These are phyloP conservation scores for Hypoxylon sp. DNA, from an alignment of 2,329 filamentous ascomycete genomes.

Conservation along the genomic window DNA sequence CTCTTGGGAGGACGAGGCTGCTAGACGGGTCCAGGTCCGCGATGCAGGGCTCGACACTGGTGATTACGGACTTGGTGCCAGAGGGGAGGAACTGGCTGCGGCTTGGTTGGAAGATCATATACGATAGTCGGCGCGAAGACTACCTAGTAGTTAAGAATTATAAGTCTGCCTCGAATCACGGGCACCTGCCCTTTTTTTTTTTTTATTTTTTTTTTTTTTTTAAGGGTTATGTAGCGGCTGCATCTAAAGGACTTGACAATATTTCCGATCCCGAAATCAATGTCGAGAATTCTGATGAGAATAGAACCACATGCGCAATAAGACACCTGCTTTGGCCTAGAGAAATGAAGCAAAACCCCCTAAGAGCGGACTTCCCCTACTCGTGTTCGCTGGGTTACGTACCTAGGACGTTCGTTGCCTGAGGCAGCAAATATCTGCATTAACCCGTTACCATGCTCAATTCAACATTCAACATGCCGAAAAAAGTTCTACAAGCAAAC, in stretches of 20 bases:
- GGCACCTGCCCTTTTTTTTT: background rate
- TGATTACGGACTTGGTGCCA: conserved; percentile 23
- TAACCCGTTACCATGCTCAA: background rate
- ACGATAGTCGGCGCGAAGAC: background rate
- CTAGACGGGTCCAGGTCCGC: conserved; percentile 56
- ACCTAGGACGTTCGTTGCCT: background rate
- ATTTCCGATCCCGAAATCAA: no score
- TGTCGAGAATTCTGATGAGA: no score
- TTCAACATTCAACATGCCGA: background rate
- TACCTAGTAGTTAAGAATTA: background rate
- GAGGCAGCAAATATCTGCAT: background rate
- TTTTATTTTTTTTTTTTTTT: no score
- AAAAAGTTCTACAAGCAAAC: background rate
- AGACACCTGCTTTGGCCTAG: no score
- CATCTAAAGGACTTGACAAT: no score
- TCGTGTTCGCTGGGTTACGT: no score
- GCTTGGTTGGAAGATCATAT: conserved; percentile 46
- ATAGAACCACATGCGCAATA: no score
- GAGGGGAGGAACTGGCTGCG: conserved; percentile 38
- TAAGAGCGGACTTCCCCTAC: no score
- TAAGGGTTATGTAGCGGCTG: no score
- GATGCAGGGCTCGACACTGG: conserved; percentile 54
- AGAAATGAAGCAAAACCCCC: no score
- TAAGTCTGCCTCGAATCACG: background rate
- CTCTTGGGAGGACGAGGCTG: conserved; percentile 53